Base-by-base conservation (phyloP, 805 yeast species). In the Candida chauliodis region DNA sequence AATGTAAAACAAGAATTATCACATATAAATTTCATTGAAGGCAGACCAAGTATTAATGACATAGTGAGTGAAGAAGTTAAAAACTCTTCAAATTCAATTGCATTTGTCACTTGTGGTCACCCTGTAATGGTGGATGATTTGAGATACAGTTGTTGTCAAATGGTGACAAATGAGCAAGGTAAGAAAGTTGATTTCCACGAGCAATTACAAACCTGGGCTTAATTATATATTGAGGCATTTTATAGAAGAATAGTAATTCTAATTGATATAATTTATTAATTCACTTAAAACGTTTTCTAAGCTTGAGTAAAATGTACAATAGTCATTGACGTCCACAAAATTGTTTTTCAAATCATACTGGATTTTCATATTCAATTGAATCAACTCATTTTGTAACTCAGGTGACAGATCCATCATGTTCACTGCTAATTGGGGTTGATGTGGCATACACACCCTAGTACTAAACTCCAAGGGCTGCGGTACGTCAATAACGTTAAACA, bases 141-240 rank as follows among this genome's bases (percentile, higher is more conserved):
- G 14, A 69, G 91, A 52, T 53, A 63, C 27, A 53, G 70, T 2
- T 73, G 79, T 3, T 64, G 73, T 1, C 46, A 62, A 29, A 54
- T 71, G 40, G 53, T 78, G 36, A 58, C 65, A 23, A 43, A 57
- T 21, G 43, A 51, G 8, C 56, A 69, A n/a, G 62, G 71, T 36
- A 27, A 27, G 10, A 71, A 85, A 30, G 75, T 84, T 13, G 90
- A 82, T 43, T 81, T 80, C 50, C 81, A 69, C 51, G 95, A 87
- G 54, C 90, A 84, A 52, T 71, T 82, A 36, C 88, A 83, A 60
- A 68, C 73, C 10, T 85, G 95, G 95, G 63, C 41, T 29, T 41
- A 37, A 24, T n/a, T n/a, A n/a, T n/a, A n/a, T n/a, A n/a, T n/a
- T n/a, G n/a, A n/a, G n/a, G n/a, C n/a, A n/a, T n/a, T n/a, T n/a